phyloP scores from a whole-genome alignment of 306 rosid species.

The Acacia crassicarpa region DNA sequence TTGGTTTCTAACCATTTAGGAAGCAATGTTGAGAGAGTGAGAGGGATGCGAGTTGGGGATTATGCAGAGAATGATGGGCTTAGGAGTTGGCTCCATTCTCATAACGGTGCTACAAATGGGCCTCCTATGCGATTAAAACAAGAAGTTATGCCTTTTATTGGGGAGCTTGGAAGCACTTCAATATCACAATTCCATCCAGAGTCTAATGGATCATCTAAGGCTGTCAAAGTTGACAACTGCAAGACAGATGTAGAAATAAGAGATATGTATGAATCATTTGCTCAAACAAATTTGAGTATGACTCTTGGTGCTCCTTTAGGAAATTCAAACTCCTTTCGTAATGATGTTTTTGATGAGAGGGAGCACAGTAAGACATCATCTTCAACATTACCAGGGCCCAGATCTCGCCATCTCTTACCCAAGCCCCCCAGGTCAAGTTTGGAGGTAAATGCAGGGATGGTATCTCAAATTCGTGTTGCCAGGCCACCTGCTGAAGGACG shows the following conservation, averaged over 20 bases:
- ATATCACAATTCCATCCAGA: slow-evolving; percentile 51
- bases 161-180: slow-evolving; percentile 54
- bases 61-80: slow-evolving; percentile 56
- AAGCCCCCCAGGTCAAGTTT: slow-evolving; percentile 83
- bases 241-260: slow-evolving; percentile 54
- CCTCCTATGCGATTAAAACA: slow-evolving; percentile 58
- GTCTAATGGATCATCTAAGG: slow-evolving; percentile 59
- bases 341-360: slow-evolving; percentile 58
- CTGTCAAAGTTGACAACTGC: slow-evolving; percentile 54
- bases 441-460: slow-evolving; percentile 64
- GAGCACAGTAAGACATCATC: slow-evolving; percentile 63
- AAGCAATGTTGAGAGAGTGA: slow-evolving; percentile 35
- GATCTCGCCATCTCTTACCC: slow-evolving; percentile 82
- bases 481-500: slow-evolving; percentile 99
- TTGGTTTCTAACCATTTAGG: slow-evolving; percentile 50
- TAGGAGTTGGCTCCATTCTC: slow-evolving; percentile 69
- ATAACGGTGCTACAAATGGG: slow-evolving; percentile 48
- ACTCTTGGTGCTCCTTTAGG: slow-evolving; percentile 62
- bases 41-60: slow-evolving; percentile 47
- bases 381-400: slow-evolving; percentile 58
- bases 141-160: slow-evolving; percentile 51
- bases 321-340: slow-evolving; percentile 50
- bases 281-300: slow-evolving; percentile 79
- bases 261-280: slow-evolving; percentile 66
- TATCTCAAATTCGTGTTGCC: slow-evolving; percentile 89